Evolutionary conservation across 768 basidiomycete species (phyloP), one percentile per base, ranked within the genome.

Genomic region (Pisolithus tinctorius): DNA sequence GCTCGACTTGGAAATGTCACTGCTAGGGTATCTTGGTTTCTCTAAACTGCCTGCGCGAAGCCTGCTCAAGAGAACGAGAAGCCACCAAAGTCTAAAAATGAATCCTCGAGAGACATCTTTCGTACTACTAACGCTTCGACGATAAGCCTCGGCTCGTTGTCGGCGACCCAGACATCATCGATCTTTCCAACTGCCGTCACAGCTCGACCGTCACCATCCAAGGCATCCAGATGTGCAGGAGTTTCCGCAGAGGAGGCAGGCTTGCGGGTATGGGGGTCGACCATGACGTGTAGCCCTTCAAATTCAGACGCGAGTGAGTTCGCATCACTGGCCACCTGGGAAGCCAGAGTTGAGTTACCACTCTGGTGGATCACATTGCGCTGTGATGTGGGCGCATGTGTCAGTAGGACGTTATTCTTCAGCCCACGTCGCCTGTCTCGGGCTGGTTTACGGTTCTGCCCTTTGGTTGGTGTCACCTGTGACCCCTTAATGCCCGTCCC

Each of bases 91-190:
- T 90, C 87, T 49, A 90, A 63, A 63, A 82, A 91, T 16, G 74
- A 84, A 62, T 91, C 89, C 51, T 86, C 85, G 2, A 84, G 59
- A 16, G 83, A 82, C 69, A 90, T 71, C 65, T 91, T 88, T 43
- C 86, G 76, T 17, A 90, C 81, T 2, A 93, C 83, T 29, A 92
- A 73, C 2, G 81, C 89, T 63, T 93, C 88, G 9, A 90, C 87
- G 44, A 91, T 90, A 4, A 84, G 70, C n/a, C 85, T 71, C 30
- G 78, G 75, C 46, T 76, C 74, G 16, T 58, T 48, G 17, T 43
- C 30, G 14, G 43, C 8, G 16, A 25, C 25, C 8, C 26, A 38
- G 10, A 34, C 39, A 4, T 40, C 45, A 6, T 54, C 44, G 37
- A 47, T 39, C 44, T 43, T 2, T 29, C 20, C 60, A 56, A 37